A percentile compares a stretch with the other conserved stretches of the same genome.
phyloP scores from a whole-genome alignment of 2,329 filamentous ascomycete genomes.

The Alternaria sp. region DNA sequence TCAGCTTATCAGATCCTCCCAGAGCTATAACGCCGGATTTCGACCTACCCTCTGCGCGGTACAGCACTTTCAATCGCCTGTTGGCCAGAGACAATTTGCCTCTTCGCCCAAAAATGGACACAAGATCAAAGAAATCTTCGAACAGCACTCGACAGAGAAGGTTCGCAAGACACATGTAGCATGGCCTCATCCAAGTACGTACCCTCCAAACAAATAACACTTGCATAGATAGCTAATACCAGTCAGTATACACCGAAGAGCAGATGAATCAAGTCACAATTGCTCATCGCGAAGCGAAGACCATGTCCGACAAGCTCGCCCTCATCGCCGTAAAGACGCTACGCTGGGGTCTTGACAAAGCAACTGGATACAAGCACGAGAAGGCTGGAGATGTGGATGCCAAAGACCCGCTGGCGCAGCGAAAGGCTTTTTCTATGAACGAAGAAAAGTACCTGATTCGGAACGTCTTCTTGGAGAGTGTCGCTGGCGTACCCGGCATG shows the following conservation, averaged over 20 bases:
- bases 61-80: conserved; percentile 34
- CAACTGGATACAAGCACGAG: conserved; percentile 81
- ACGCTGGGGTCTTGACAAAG: conserved; percentile 81
- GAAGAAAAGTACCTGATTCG: conserved; percentile 89
- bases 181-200: conserved; percentile 59
- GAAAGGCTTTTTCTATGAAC: conserved; percentile 72
- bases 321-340: conserved; percentile 78
- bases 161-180: conserved; percentile 58
- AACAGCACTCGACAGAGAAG: conserved; percentile 54
- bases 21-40: conserved; percentile 41
- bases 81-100: conserved; percentile 53
- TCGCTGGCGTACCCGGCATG: conserved; percentile 96
- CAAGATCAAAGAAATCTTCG: conserved; percentile 58
- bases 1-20: conserved; percentile 50
- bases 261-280: conserved; percentile 79
- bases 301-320: conserved; percentile 79
- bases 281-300: conserved; percentile 77
- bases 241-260: conserved; percentile 71
- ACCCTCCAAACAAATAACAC: background rate
- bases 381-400: conserved; percentile 54
- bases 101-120: conserved; percentile 45
- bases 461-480: conserved; percentile 92
- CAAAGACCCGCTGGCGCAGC: conserved; percentile 61
- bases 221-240: conserved; percentile 18
- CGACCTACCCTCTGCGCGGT: conserved; percentile 48